A percentile compares a stretch with the other conserved stretches of the same genome.
Evolutionary conservation across 768 basidiomycete species (phyloP).

Genomic region (Phylloporus scabripes): DNA sequence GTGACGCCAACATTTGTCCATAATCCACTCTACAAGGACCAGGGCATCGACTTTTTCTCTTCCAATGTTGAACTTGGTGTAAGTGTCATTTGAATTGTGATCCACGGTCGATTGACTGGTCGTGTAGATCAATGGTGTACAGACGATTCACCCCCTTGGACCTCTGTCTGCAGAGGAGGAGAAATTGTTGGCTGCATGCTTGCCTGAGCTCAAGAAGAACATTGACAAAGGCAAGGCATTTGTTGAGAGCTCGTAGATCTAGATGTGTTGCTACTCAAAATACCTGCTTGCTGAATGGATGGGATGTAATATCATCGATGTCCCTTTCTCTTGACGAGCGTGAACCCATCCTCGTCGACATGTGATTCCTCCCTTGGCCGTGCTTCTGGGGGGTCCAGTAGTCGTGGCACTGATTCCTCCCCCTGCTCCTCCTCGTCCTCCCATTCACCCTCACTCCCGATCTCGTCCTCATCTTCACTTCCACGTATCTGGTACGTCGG

Average conservation of each 20-base stretch:
- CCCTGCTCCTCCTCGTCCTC: conserved; percentile 34
- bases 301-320: conserved; percentile 30
- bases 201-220: conserved; percentile 95
- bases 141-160: conserved; percentile 87
- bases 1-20: conserved; percentile 83
- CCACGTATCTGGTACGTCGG: conserved; percentile 41
- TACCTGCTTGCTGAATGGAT: conserved; percentile 19
- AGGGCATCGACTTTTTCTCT: conserved; percentile 94
- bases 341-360: conserved; percentile 92
- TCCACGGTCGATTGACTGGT: conserved; percentile 7
- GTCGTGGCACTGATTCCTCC: conserved; percentile 49
- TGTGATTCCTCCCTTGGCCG: conserved; percentile 49
- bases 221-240: conserved; percentile 92
- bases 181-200: conserved; percentile 78
- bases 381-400: conserved; percentile 40
- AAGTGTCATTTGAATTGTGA: conserved; percentile 24
- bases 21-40: conserved; percentile 75
- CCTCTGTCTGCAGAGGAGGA: conserved; percentile 75
- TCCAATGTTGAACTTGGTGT: conserved; percentile 92
- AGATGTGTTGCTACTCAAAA: conserved; percentile 14
- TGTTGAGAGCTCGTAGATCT: conserved; percentile 40
- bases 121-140: conserved; percentile 72
- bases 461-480: conserved; percentile 33
- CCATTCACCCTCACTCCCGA: conserved; percentile 45
- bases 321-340: conserved; percentile 61